Evolutionary conservation across 768 basidiomycete genomes (phyloP).

Genomic region (Russula abietina): DNA sequence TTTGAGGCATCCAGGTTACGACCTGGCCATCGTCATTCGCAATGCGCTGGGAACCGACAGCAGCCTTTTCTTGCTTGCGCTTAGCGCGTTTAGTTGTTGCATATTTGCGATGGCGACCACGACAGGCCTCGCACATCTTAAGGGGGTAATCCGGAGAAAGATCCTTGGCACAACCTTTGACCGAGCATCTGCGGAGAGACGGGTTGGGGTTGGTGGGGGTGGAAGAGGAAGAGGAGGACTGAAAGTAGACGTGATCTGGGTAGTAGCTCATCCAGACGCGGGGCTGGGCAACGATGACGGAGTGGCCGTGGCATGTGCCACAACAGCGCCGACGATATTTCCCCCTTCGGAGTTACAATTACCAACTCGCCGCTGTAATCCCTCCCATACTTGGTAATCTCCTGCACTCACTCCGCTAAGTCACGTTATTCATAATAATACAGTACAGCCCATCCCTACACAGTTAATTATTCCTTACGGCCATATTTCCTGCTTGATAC

Average conservation of each 20-base stretch:
- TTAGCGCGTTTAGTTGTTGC: constrained; percentile 46
- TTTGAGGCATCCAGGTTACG: constrained; percentile 30
- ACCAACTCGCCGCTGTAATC: constrained; percentile 13
- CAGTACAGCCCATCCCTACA: background rate
- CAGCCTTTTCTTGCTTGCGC: constrained; percentile 47
- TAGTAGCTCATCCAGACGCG: constrained; percentile 26
- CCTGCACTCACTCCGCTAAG: background rate
- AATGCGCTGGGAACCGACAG: constrained; percentile 23
- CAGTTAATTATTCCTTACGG: background rate
- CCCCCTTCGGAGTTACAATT: constrained; percentile 23
- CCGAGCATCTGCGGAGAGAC: constrained; percentile 33
- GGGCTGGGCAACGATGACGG: constrained; percentile 5
- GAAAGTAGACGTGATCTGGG: constrained; percentile 26
- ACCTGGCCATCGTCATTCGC: constrained; percentile 19
- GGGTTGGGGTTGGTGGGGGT: background rate
- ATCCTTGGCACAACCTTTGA: constrained; percentile 39
- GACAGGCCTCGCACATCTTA: constrained; percentile 52
- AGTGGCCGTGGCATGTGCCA: background rate
- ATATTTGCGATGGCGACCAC: constrained; percentile 46
- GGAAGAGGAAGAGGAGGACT: constrained; percentile 12
- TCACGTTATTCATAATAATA: background rate
- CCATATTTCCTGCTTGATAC: background rate
- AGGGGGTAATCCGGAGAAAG: constrained; percentile 32
- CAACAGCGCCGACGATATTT: constrained; percentile 13
- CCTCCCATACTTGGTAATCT: background rate